These are phyloP conservation scores for Calycina herbarum DNA, from an alignment of 2,329 filamentous ascomycete species.

Conservation along the genomic window DNA sequence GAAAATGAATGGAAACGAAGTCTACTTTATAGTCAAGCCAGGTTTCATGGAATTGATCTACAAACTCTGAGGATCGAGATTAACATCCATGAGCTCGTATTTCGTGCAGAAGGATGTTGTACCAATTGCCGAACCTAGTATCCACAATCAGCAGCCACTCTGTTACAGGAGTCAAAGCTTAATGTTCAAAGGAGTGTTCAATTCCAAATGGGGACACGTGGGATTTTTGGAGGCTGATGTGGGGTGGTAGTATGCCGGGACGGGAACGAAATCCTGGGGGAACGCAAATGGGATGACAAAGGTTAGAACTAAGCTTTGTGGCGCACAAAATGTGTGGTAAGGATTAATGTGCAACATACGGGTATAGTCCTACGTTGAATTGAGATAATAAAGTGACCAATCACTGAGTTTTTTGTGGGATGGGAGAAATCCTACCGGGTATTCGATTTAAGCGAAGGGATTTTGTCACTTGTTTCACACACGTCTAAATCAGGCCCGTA, in stretches of 20 bases:
- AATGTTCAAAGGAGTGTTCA: not conserved
- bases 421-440: not conserved
- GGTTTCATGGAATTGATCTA: not conserved
- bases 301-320: not conserved
- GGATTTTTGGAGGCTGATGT: not conserved
- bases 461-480: not conserved
- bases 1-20: not conserved
- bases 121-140: not conserved
- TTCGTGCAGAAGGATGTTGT: not conserved
- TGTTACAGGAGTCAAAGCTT: not conserved
- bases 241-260: not conserved
- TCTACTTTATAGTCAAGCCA: not conserved
- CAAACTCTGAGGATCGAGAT: not conserved
- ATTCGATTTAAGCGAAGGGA: not conserved
- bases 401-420: not conserved
- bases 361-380: not conserved
- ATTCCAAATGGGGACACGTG: not conserved
- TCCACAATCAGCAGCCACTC: not conserved
- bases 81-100: not conserved
- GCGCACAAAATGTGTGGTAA: not conserved
- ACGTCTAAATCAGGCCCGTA: too few relatives aligned
- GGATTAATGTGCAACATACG: not conserved
- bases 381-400: not conserved
- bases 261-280: not conserved
- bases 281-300: not conserved